phyloP scores from a whole-genome alignment of 139 green algal genomes.

The Tetraselmis striata region DNA sequence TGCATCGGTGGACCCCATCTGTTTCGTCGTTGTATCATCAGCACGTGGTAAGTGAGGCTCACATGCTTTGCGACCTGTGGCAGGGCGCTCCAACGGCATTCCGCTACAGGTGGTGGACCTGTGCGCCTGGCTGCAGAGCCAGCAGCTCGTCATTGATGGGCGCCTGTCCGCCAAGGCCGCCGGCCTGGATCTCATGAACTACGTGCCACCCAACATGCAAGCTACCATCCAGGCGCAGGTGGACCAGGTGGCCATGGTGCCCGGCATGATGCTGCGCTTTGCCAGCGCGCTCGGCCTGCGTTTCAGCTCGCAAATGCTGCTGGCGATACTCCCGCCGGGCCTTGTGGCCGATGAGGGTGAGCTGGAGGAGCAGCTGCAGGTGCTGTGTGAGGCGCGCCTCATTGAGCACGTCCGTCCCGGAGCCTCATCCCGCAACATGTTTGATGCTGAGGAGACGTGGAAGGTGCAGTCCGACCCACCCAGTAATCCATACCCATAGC shows the following conservation, averaged over 20 bases:
- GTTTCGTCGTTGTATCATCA: background rate
- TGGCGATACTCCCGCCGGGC: background rate
- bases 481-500: too few relatives aligned
- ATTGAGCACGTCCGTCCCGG: background rate
- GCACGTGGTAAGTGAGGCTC: too few relatives aligned
- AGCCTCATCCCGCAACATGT: too few relatives aligned
- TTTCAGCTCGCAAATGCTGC: background rate
- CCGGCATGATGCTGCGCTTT: background rate
- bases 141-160: background rate
- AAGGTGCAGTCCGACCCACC: too few relatives aligned
- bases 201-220: background rate
- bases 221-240: background rate
- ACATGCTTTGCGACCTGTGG: too few relatives aligned
- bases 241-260: background rate
- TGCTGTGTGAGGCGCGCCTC: background rate
- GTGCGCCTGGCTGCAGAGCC: background rate
- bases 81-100: background rate
- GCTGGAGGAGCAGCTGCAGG: background rate
- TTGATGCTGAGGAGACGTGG: too few relatives aligned
- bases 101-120: background rate
- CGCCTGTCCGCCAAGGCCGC: background rate
- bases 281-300: background rate
- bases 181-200: background rate
- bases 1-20: too few relatives aligned
- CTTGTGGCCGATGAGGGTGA: background rate